A percentile compares a stretch with the other conserved stretches of the same genome.
These are phyloP conservation scores for Starmerella apicola DNA, from an alignment of 805 yeast genomes.

Conservation along the genomic window DNA sequence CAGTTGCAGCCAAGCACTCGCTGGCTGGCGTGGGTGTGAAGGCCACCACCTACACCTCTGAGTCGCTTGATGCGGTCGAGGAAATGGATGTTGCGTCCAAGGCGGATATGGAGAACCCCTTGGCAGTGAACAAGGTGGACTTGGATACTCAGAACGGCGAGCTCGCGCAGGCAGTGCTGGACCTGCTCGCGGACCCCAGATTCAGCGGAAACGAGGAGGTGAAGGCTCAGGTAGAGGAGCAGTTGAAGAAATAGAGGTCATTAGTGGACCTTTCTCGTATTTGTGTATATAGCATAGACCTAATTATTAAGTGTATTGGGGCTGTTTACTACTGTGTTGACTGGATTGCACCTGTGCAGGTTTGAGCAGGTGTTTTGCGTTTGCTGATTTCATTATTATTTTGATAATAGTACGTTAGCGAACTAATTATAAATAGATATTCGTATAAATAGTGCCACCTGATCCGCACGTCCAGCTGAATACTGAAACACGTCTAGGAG, in stretches of 20 bases:
- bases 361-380: no score
- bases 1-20: constrained; percentile 64
- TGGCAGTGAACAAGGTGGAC: constrained; percentile 23
- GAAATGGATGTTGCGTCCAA: constrained; percentile 19
- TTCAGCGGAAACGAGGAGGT: constrained; percentile 8
- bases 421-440: not conserved
- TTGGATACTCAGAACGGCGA: constrained; percentile 31
- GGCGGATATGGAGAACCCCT: constrained; percentile 19
- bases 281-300: not conserved
- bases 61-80: constrained; percentile 34
- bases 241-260: constrained; percentile 4
- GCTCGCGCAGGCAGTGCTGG: constrained; percentile 55
- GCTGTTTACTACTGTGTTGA: not conserved
- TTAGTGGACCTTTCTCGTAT: no score
- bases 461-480: no score
- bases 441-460: no score
- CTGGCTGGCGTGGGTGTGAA: constrained; percentile 74
- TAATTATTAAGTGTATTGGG: no score
- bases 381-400: no score
- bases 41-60: constrained; percentile 50
- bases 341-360: no score
- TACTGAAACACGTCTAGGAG: no score
- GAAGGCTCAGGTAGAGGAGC: constrained; percentile 8
- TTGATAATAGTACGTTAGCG: no score
- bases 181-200: constrained; percentile 51